Evolutionary conservation across 192 early-diverging fungal species (phyloP), one percentile per base, ranked within the genome.

Genomic region (Phlyctochytrium planicorne): DNA sequence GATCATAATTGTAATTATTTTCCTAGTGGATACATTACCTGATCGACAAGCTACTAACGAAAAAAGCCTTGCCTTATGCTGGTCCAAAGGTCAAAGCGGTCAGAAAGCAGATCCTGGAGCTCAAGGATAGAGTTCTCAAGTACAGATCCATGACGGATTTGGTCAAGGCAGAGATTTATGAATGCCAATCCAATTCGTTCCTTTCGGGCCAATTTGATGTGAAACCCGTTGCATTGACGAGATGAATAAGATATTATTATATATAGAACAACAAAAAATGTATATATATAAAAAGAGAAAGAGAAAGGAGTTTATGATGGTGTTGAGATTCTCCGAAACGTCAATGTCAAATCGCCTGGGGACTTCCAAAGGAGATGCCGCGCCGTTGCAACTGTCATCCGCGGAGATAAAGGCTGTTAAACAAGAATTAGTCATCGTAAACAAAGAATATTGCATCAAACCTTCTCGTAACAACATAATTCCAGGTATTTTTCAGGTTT

Each of bases 311-410:
- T 14, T 47, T 27, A 57, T 29, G 6, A 12, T 57, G 6, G 27
- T 57, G 20, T 20, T 24, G 16, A 57, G 4, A 24, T 57, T 29
- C 55, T 16, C 10, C 68, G 1, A 63, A 37, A 70, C 32, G 68
- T 70, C 47, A 70, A 63, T 27, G 47, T 53, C 34, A 73, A 63
- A 53, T 63, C 72, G 10, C 62, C 74, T 3, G 33, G 59, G 0
- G 78, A 63, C 68, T 92, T 92, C 79, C 86, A 87, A 32, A 89
- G 75, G 47, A 84, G 75, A 52, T 88, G 78, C 40, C 83, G 80
- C 30, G 90, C 81, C 3, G 89, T 87, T 1, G 89, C 88, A 59
- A 92, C 60, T 4, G 91, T 92, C 82, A 84, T 88, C 16, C 84
- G 88, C 2, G 86, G 82, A 3, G 75, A 61, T 30, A 91, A 60